Percentiles rank a stretch among this genome's conserved stretches.
phyloP scores from a whole-genome alignment of 768 basidiomycete genomes.

The Collybia sp. region DNA sequence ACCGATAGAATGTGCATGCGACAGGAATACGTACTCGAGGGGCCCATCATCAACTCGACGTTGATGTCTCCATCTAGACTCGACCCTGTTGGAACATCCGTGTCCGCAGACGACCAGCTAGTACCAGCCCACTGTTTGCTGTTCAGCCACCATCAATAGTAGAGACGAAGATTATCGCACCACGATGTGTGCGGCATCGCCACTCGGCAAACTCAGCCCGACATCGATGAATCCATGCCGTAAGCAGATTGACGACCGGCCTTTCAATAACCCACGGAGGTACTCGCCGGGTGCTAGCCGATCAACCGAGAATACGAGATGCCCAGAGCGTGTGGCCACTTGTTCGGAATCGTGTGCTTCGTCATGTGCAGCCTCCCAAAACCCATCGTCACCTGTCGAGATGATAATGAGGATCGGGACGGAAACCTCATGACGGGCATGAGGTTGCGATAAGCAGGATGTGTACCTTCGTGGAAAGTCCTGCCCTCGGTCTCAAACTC shows the following conservation, averaged over 20 bases:
- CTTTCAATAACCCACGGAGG: conserved; percentile 6
- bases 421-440: background rate
- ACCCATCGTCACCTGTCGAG: conserved; percentile 6
- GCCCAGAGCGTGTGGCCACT: conserved; percentile 7
- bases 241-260: conserved; percentile 10
- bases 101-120: too few species aligned
- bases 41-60: background rate
- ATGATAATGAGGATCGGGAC: background rate
- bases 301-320: background rate
- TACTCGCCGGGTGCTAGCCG: background rate
- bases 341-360: background rate
- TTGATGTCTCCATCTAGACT: too few species aligned
- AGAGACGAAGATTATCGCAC: background rate
- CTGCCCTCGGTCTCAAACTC: conserved; percentile 57
- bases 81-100: too few species aligned
- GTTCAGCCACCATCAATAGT: background rate
- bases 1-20: background rate
- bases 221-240: conserved; percentile 16
- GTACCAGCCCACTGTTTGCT: background rate
- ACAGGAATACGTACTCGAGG: background rate
- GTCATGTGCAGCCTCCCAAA: conserved; percentile 8
- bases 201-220: conserved; percentile 5
- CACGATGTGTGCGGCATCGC: conserved; percentile 4
- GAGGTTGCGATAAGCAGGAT: conserved; percentile 1
- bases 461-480: conserved; percentile 36